Conservation (phyloP, 2,329 filamentous ascomycete genomes). For the Cladosporium oxysporum region DNA sequence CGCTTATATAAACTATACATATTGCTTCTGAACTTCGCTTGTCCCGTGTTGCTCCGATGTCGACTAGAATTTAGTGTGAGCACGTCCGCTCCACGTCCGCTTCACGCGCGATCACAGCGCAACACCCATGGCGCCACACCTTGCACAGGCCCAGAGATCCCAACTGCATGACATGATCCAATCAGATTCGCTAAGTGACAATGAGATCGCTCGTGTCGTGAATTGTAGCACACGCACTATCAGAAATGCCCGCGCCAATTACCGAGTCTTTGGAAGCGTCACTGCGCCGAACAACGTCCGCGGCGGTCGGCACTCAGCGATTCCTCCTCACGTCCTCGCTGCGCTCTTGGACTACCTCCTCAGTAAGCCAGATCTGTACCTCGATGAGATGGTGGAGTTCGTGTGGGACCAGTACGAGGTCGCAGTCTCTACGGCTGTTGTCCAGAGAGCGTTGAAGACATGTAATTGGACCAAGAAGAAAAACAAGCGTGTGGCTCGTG, state of each 20-base stretch:
- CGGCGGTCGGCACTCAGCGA: background rate
- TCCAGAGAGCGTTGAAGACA: background rate
- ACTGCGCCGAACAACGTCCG: background rate
- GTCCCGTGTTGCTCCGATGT: background rate
- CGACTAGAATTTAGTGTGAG: background rate
- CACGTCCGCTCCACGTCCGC: background rate
- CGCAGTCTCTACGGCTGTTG: background rate
- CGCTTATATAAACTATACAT: background rate
- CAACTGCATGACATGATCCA: background rate
- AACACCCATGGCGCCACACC: background rate
- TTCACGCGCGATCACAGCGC: background rate
- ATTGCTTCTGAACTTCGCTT: background rate
- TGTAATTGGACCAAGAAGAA: conserved; percentile 3
- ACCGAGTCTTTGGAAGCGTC: background rate
- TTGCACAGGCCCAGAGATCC: background rate
- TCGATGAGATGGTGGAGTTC: conserved; percentile 12
- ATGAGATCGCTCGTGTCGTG: background rate
- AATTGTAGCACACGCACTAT: conserved; percentile 9
- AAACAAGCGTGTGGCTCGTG: background rate
- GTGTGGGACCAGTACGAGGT: background rate
- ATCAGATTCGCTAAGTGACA: background rate
- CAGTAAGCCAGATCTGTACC: conserved; percentile 9
- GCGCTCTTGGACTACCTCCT: conserved; percentile 8
- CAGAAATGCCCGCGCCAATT: background rate
- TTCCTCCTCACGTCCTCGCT: conserved; percentile 3